These are phyloP conservation scores for Xerocomellus dryophilus DNA, from an alignment of 768 basidiomycete species.

Conservation along the genomic window DNA sequence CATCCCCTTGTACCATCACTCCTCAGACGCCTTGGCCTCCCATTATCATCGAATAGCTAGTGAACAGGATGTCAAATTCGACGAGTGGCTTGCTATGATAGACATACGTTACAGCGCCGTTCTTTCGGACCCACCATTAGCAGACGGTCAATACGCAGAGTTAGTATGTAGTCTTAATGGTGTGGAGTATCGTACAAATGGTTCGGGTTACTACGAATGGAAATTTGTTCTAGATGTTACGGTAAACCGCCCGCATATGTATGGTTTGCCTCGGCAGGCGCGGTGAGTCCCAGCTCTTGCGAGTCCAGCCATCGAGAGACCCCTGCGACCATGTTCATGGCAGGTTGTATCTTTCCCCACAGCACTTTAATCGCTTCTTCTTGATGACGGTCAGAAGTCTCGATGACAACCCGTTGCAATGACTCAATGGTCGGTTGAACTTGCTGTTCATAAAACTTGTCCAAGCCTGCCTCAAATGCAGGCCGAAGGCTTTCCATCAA, in stretches of 20 bases:
- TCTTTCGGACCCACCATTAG: constrained; percentile 14
- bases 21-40: constrained; percentile 21
- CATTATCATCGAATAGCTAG: constrained; percentile 31
- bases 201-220: constrained; percentile 11
- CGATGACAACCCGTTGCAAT: constrained; percentile 7
- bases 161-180: not conserved
- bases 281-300: constrained; percentile 23
- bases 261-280: constrained; percentile 11
- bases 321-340: constrained; percentile 31
- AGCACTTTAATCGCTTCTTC: constrained; percentile 21
- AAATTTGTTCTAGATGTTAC: constrained; percentile 2
- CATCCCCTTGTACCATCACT: constrained; percentile 23
- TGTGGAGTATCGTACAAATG: constrained; percentile 19
- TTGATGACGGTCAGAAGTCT: constrained; percentile 21
- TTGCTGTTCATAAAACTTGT: constrained; percentile 25
- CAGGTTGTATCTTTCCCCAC: constrained; percentile 30
- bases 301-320: constrained; percentile 32
- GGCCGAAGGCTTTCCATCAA: constrained; percentile 23
- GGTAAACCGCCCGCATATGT: not conserved
- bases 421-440: constrained; percentile 19
- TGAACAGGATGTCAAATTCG: constrained; percentile 4
- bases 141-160: not conserved
- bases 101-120: constrained; percentile 32
- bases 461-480: constrained; percentile 14
- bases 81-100: not conserved